Percentiles rank a stretch among this genome's conserved stretches.
phyloP scores from a whole-genome alignment of 345 rosid species.

The Litchi chinensis region DNA sequence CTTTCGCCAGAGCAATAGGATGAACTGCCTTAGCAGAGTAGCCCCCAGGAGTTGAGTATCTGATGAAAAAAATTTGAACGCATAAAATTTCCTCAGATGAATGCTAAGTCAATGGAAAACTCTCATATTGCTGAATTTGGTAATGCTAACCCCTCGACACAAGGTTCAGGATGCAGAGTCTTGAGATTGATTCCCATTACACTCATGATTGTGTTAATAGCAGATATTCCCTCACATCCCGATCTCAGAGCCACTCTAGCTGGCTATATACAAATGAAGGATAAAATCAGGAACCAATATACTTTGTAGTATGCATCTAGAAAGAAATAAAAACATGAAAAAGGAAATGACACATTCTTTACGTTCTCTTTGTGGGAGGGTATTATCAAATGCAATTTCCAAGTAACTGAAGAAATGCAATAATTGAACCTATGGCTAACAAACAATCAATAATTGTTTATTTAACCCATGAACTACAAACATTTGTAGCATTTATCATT shows the following conservation, averaged over 20 bases:
- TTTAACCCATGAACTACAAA: not conserved
- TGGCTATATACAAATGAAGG: constrained; percentile 52
- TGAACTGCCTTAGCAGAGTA: constrained; percentile 94
- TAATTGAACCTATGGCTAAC: not conserved
- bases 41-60: constrained; percentile 98
- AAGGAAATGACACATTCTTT: not conserved
- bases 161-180: constrained; percentile 89
- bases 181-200: constrained; percentile 92
- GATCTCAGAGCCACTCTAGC: constrained; percentile 80
- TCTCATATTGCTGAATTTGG: constrained; percentile 12
- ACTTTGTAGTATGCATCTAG: not conserved
- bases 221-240: constrained; percentile 88
- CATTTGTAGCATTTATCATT: not conserved
- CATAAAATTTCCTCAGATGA: constrained; percentile 7
- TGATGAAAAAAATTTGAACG: constrained; percentile 33
- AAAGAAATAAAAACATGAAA: not conserved
- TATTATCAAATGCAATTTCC: not conserved
- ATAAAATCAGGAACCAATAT: constrained; percentile 6
- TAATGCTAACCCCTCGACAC: constrained; percentile 89
- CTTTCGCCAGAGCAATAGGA: constrained; percentile 91
- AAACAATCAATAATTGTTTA: not conserved
- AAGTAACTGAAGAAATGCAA: no score
- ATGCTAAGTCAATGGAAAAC: constrained; percentile 10
- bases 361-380: not conserved
- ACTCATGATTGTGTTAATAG: constrained; percentile 95